phyloP scores from a whole-genome alignment of 2,329 filamentous ascomycete genomes.

The Hortaea sp. region DNA sequence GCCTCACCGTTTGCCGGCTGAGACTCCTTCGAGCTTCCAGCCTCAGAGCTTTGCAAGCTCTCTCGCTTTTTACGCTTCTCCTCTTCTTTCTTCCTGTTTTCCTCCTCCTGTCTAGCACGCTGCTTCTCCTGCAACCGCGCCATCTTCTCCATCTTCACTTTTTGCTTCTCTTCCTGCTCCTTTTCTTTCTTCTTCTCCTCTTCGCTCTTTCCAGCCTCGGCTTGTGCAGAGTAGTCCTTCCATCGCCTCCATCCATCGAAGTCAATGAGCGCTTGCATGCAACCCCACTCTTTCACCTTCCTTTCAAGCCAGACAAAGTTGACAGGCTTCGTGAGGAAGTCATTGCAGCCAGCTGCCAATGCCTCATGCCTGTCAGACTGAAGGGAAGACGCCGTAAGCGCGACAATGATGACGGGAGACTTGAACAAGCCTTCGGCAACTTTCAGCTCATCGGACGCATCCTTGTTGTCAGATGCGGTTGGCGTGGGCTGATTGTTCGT shows the following conservation, averaged over 20 bases:
- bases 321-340: conserved; percentile 93
- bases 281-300: conserved; percentile 98
- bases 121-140: conserved; percentile 21
- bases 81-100: conserved; percentile 17
- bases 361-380: conserved; percentile 95
- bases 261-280: conserved; percentile 98
- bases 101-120: conserved; percentile 14
- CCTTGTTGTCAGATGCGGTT: conserved; percentile 33
- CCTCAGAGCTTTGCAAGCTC: neutral
- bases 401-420: conserved; percentile 94
- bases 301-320: conserved; percentile 96
- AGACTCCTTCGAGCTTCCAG: neutral
- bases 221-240: conserved; percentile 60
- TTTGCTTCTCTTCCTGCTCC: conserved; percentile 21
- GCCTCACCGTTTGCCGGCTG: too few species aligned
- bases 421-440: conserved; percentile 66
- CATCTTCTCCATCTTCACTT: conserved; percentile 22
- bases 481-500: neutral
- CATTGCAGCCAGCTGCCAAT: conserved; percentile 89
- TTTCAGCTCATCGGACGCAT: conserved; percentile 55
- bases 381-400: conserved; percentile 83
- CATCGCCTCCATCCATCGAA: conserved; percentile 97
- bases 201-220: conserved; percentile 25
- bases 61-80: conserved; percentile 13
- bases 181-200: conserved; percentile 23